Conservation (phyloP, 306 rosid genomes). For the Casuarina glauca region DNA sequence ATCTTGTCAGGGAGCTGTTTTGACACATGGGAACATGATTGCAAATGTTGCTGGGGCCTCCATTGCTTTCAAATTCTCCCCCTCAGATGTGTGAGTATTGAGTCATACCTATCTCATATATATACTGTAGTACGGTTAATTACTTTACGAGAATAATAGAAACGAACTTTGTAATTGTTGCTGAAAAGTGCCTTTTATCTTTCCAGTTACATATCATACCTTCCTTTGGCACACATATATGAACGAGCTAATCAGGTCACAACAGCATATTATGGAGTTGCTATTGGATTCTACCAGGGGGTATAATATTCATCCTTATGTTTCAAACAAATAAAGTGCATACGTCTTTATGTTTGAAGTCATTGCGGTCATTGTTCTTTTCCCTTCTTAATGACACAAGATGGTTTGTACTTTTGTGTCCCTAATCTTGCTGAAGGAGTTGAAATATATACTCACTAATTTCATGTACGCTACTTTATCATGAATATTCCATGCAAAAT, state of each 20-base stretch:
- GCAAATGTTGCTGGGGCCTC: slow-evolving; percentile 84
- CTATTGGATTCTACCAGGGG: slow-evolving; percentile 99
- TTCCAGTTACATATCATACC: slow-evolving; percentile 90
- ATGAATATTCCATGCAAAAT: background rate
- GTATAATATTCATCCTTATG: slow-evolving; percentile 39
- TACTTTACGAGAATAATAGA: slow-evolving; percentile 13
- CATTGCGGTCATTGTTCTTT: background rate
- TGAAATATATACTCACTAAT: background rate
- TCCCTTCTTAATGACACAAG: background rate
- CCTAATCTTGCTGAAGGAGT: background rate
- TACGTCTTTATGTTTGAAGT: background rate
- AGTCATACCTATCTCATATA: slow-evolving; percentile 15
- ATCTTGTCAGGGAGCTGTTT: slow-evolving; percentile 80
- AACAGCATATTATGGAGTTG: slow-evolving; percentile 66
- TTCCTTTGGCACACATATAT: slow-evolving; percentile 96
- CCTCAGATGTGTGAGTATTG: slow-evolving; percentile 82
- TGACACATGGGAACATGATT: slow-evolving; percentile 84
- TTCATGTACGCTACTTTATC: background rate
- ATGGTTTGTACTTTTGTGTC: background rate
- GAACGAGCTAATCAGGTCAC: slow-evolving; percentile 88
- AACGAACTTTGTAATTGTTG: slow-evolving; percentile 20
- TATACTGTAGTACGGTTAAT: slow-evolving; percentile 2
- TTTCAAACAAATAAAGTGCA: background rate
- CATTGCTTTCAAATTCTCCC: slow-evolving; percentile 46
- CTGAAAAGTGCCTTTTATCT: slow-evolving; percentile 33